Conservation (phyloP, 371 early-diverging fungal genomes). For the Rhizopus stolonifer region DNA sequence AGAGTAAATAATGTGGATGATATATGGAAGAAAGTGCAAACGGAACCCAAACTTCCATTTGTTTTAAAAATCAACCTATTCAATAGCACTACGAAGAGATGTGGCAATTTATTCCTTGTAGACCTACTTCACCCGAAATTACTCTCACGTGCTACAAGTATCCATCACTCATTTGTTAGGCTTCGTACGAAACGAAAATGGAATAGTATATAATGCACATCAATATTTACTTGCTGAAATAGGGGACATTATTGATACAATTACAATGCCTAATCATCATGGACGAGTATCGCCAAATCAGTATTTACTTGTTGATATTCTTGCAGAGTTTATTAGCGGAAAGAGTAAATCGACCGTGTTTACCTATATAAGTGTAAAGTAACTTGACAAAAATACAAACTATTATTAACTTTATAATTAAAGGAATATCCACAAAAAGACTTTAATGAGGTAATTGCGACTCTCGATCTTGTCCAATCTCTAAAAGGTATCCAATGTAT, state of each 20-base stretch:
- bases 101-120: neutral
- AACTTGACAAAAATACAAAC: neutral
- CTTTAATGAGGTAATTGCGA: neutral
- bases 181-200: neutral
- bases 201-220: neutral
- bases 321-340: conserved; percentile 2
- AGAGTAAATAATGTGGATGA: neutral
- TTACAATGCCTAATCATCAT: too few relatives aligned
- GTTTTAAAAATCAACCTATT: conserved; percentile 4
- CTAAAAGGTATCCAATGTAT: neutral
- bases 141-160: neutral
- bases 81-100: neutral
- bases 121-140: conserved; percentile 4
- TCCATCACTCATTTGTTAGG: neutral
- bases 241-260: neutral
- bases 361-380: conserved; percentile 4
- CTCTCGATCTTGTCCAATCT: neutral
- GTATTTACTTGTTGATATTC: conserved; percentile 1
- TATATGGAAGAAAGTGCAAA: conserved; percentile 9
- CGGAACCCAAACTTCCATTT: conserved; percentile 11
- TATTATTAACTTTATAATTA: neutral
- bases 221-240: neutral
- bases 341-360: neutral
- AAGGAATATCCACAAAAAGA: conserved; percentile 1
- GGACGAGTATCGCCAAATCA: neutral